These are phyloP conservation scores for Yarrowia yakushimensis DNA, from an alignment of 805 yeast genomes.

Conservation along the genomic window DNA sequence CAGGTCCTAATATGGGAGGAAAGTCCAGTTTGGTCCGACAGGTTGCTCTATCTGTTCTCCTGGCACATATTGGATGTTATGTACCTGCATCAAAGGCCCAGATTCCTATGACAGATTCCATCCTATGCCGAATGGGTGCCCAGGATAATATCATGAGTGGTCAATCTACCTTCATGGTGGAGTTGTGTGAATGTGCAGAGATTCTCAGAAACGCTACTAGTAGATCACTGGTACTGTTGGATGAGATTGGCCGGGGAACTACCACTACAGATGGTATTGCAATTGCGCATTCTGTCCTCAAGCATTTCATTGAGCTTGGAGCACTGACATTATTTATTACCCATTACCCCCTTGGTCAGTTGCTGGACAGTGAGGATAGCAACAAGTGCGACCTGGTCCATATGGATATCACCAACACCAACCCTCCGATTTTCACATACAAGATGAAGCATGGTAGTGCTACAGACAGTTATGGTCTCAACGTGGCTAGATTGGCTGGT, in stretches of 20 bases:
- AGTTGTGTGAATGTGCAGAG: conserved; percentile 60
- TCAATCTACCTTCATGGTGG: conserved; percentile 80
- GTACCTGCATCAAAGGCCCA: conserved; percentile 63
- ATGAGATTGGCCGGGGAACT: conserved; percentile 76
- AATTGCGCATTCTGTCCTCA: conserved; percentile 69
- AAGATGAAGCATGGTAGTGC: conserved; percentile 50
- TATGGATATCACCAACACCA: conserved; percentile 40
- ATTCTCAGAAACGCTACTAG: conserved; percentile 51
- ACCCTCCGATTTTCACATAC: conserved; percentile 50
- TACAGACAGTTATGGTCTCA: conserved; percentile 72
- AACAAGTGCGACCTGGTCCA: conserved; percentile 73
- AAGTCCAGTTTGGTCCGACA: conserved; percentile 75
- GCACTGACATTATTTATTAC: conserved; percentile 77
- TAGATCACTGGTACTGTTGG: conserved; percentile 60
- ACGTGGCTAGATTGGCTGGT: conserved; percentile 76
- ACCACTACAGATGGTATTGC: conserved; percentile 77
- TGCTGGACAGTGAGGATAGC: conserved; percentile 46
- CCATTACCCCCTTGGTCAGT: conserved; percentile 68
- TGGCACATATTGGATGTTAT: conserved; percentile 76
- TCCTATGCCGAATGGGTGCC: conserved; percentile 50
- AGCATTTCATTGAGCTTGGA: conserved; percentile 47
- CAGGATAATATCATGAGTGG: conserved; percentile 71
- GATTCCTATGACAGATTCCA: conserved; percentile 63
- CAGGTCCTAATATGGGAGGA: conserved; percentile 91
- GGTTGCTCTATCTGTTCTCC: conserved; percentile 62